Evolutionary conservation across 1,284 basidiomycete genomes (phyloP), one percentile per base, ranked within the genome.

Genomic region (Tetrapyrgos nigripes): DNA sequence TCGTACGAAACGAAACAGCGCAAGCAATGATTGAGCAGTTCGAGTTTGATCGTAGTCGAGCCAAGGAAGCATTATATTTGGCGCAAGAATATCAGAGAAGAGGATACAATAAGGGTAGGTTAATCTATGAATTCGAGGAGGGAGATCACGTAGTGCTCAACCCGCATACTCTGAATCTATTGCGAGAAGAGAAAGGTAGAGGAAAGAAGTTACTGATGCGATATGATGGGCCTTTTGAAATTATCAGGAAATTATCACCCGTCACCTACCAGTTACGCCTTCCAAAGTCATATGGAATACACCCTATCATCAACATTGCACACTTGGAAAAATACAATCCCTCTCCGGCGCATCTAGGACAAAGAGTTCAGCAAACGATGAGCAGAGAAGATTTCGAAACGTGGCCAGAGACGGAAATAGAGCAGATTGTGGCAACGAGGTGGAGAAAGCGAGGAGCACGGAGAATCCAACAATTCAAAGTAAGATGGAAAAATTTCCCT

Each of bases 121-220:
- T 62, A 0, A 6, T 19, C 1, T 37, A 19, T 1, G 62, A 71
- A 50, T 71, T 67, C 43, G 62, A 72, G 19, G 66, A 62, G 51
- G 68, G 69, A n/a, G 66, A 72, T 43, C 26, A 51, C 2, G 69
- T 70, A 0, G 49, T 72, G 3, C 23, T 72, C 1, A 71, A 72
- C 35, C 62, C 61, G 0, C 60, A 69, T 29, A 58, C 64, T 3
- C 50, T 72, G 4, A 24, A 58, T 3, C 53, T 69, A 43, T 48
- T 66, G 3, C 21, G 54, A 1, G 45, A 44, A 2, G 60, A 62
- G 17, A 66, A 59, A 37, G 68, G 67, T 1, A 21, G 55, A 23
- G 46, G 29, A 11, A 51, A 47, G 23, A 56, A 60, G 50, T 28
- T 61, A 23, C 45, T 61, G n/a, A 61, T 61, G 57, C 23, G 33